Percentiles rank a stretch among this genome's conserved stretches.
Evolutionary conservation across 2,329 filamentous ascomycete species (phyloP).

Genomic region (Exophiala oligosperma): DNA sequence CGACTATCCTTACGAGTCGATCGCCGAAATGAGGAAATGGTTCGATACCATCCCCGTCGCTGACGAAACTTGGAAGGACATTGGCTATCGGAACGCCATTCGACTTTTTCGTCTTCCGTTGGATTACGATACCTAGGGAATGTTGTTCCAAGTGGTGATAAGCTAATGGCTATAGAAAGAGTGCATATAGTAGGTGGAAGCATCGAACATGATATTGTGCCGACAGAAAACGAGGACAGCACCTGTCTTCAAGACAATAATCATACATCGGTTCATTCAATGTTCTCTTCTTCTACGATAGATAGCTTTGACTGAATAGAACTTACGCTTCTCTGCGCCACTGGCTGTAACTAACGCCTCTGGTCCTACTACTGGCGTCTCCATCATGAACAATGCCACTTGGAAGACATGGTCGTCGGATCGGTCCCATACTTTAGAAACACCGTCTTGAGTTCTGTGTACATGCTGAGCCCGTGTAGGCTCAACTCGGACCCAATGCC

Average conservation of each 20-base stretch:
- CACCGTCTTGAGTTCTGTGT: slow-evolving; percentile 39
- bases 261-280: too few species aligned
- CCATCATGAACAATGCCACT: slow-evolving; percentile 5
- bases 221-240: too few species aligned
- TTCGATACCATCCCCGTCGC: slow-evolving; percentile 14
- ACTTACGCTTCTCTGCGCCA: background rate
- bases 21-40: slow-evolving; percentile 23
- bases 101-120: slow-evolving; percentile 10
- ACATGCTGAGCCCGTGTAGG: slow-evolving; percentile 40
- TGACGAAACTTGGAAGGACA: slow-evolving; percentile 15
- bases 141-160: background rate
- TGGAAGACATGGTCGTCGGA: slow-evolving; percentile 1
- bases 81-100: slow-evolving; percentile 17
- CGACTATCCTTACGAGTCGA: slow-evolving; percentile 32
- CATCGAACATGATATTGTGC: too few species aligned
- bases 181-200: background rate
- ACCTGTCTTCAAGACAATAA: too few species aligned
- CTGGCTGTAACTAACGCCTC: background rate
- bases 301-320: too few species aligned
- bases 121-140: slow-evolving; percentile 1
- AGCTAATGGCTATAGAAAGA: background rate
- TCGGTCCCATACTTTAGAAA: slow-evolving; percentile 34
- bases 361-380: background rate
- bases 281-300: too few species aligned
- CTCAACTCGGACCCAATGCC: slow-evolving; percentile 51